phyloP scores from a whole-genome alignment of 805 yeast genomes.

The Schizosaccharomyces osmophilus region DNA sequence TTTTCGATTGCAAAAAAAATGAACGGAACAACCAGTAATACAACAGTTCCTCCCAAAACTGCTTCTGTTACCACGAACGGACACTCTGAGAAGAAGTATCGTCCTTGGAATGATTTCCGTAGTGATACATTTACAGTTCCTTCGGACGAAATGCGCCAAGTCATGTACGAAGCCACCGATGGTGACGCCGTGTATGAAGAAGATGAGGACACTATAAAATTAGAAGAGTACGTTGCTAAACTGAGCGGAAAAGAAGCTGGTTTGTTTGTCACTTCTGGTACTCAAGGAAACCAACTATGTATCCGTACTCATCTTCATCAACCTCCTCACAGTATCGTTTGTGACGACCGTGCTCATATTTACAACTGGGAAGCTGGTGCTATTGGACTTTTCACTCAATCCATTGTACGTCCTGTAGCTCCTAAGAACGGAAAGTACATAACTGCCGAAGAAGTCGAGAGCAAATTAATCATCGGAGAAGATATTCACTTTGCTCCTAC shows the following conservation, averaged over 20 bases:
- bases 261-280: conserved; percentile 67
- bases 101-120: conserved; percentile 1
- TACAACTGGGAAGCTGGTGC: conserved; percentile 79
- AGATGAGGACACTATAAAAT: conserved; percentile 39
- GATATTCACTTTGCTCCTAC: conserved; percentile 69
- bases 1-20: neutral
- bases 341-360: conserved; percentile 72
- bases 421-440: conserved; percentile 39
- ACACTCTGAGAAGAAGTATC: neutral
- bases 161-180: conserved; percentile 29
- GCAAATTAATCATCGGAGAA: neutral
- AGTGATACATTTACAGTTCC: conserved; percentile 79
- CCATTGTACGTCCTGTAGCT: conserved; percentile 64
- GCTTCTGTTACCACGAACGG: neutral
- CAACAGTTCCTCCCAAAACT: neutral
- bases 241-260: conserved; percentile 65
- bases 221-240: conserved; percentile 40
- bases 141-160: conserved; percentile 41
- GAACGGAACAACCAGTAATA: neutral
- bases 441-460: conserved; percentile 1
- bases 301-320: conserved; percentile 48
- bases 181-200: conserved; percentile 86
- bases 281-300: conserved; percentile 73
- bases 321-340: conserved; percentile 67
- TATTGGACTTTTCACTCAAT: conserved; percentile 65